A percentile compares a stretch with the other conserved stretches of the same genome.
Evolutionary conservation across 2,329 filamentous ascomycete genomes (phyloP).

Genomic region (Macrophomina phaseolina): DNA sequence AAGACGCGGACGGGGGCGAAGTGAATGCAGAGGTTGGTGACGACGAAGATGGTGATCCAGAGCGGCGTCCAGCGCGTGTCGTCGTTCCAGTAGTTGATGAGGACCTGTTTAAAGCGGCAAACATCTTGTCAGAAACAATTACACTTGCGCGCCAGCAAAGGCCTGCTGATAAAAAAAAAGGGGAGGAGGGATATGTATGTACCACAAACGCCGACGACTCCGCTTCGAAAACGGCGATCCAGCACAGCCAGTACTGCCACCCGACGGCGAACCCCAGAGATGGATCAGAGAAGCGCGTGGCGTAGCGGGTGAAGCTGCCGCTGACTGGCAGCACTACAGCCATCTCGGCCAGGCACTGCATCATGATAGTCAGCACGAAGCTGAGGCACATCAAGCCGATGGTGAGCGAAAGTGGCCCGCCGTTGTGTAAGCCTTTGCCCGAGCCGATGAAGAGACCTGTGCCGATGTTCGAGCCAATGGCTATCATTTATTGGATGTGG

Average conservation of each 20-base stretch:
- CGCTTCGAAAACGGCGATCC: slow-evolving; percentile 71
- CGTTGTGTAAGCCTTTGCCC: slow-evolving; percentile 47
- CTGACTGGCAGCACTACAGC: slow-evolving; percentile 89
- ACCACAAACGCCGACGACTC: slow-evolving; percentile 5
- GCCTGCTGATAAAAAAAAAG: slow-evolving; percentile 45
- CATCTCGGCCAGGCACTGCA: slow-evolving; percentile 89
- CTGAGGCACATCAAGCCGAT: slow-evolving; percentile 67
- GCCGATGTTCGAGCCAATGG: slow-evolving; percentile 66
- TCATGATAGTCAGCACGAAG: slow-evolving; percentile 87
- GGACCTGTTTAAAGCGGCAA: slow-evolving; percentile 64
- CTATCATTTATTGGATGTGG: slow-evolving; percentile 76
- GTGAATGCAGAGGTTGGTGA: slow-evolving; percentile 81
- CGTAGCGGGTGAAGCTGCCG: slow-evolving; percentile 86
- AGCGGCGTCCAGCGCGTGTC: slow-evolving; percentile 57
- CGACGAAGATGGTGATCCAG: slow-evolving; percentile 82
- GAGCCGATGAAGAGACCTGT: slow-evolving; percentile 84
- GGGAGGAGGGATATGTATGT: slow-evolving; percentile 48
- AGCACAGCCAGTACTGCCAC: slow-evolving; percentile 91
- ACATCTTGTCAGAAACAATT: background rate
- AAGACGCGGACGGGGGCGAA: slow-evolving; percentile 87
- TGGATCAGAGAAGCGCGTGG: slow-evolving; percentile 93
- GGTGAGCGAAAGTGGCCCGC: slow-evolving; percentile 44
- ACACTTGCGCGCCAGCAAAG: too few species aligned
- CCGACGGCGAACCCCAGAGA: slow-evolving; percentile 96
- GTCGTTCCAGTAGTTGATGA: slow-evolving; percentile 79